Evolutionary conservation across 352 stramenopile genomes (phyloP), one percentile per base, ranked within the genome.

Genomic region (Globisporangium emineosum): DNA sequence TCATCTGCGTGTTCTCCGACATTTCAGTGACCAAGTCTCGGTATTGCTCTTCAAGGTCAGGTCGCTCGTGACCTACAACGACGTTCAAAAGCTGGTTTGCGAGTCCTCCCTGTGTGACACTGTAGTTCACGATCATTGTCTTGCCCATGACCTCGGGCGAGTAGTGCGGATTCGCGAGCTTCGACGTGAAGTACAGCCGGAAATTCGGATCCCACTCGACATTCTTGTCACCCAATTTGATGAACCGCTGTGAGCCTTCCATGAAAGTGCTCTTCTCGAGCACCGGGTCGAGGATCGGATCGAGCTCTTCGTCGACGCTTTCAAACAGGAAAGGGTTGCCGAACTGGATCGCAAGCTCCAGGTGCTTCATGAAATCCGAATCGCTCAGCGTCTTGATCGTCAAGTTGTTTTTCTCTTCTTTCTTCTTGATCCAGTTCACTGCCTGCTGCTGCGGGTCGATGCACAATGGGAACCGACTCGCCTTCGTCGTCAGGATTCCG

Each of bases 71-170:
- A 0, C 75, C 91, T 5, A 98, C 94, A 4, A 98, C 94, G 2
- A 97, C 90, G 67, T 98, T 97, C 1, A 98, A 68, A 19, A 98
- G 79, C 61, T 98, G 94, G 69, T 98, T 97, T 0, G 91, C 88
- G 3, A 98, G 69, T 0, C 94, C 94, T 35, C 94, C 80, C 57
- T 97, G 88, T 0, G 94, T 98, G 7, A 98, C 94, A 60, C 86
- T 94, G 75, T 98, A 98, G 75, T 98, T 98, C 59, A 98, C 93
- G 50, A 98, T 96, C 91, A 97, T 98, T 0, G 93, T 98, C 62
- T 98, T 98, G 29, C 93, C 90, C 93, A 98, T 98, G 33, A 98
- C 89, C 72, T 98, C 94, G 6, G 94, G 94, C 0, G 88, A 97
- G 69, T 98, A 98, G 67, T 97, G 91, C 30, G 94, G 94, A 51